Conservation (phyloP, 345 rosid species). For the Clarkia xantiana region DNA sequence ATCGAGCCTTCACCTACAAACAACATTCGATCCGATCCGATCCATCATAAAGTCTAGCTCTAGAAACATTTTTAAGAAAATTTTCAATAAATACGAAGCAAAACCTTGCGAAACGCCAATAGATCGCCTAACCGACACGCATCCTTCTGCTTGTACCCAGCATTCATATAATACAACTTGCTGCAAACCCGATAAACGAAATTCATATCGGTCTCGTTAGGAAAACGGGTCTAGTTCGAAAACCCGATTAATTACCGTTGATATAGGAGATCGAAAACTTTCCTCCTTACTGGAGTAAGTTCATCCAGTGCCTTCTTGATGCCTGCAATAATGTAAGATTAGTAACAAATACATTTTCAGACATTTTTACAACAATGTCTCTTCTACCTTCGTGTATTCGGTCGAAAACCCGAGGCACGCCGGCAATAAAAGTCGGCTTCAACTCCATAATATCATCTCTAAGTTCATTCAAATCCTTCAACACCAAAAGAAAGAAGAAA, state of each 20-base stretch:
- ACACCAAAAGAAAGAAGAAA: constrained; percentile 6
- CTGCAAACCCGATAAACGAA: constrained; percentile 25
- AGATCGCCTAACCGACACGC: constrained; percentile 87
- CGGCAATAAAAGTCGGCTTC: constrained; percentile 83
- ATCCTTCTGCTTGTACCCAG: constrained; percentile 55
- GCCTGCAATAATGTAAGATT: constrained; percentile 22
- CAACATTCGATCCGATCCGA: too few species aligned
- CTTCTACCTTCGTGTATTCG: constrained; percentile 66
- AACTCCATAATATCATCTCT: constrained; percentile 74
- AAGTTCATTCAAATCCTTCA: constrained; percentile 70
- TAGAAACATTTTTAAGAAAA: too few species aligned
- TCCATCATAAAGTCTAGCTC: too few species aligned
- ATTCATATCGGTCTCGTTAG: too few species aligned
- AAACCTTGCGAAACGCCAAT: constrained; percentile 97
- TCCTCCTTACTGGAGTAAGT: constrained; percentile 56
- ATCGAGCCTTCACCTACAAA: constrained; percentile 61
- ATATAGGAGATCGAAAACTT: constrained; percentile 55
- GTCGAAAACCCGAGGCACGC: constrained; percentile 94
- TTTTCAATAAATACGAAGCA: constrained; percentile 8
- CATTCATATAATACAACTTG: constrained; percentile 85
- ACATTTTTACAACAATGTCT: not conserved
- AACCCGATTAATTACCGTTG: constrained; percentile 44
- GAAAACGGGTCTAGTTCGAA: too few species aligned
- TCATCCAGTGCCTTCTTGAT: constrained; percentile 52
- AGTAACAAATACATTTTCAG: not conserved